Conservation (phyloP, 2,329 filamentous ascomycete genomes). For the Penicillium capsulatum region DNA sequence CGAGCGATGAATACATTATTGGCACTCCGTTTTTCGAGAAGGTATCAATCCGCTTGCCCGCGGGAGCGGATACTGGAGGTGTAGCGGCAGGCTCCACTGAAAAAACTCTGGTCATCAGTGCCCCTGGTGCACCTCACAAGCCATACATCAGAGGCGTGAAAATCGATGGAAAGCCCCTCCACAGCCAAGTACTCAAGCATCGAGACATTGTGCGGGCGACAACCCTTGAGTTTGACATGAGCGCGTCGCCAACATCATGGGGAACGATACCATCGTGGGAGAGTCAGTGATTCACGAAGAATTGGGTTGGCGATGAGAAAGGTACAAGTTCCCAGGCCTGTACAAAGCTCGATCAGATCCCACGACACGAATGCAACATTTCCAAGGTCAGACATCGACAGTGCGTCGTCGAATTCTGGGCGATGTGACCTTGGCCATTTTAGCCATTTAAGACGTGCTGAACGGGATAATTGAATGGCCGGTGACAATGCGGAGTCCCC, state of each 20-base stretch:
- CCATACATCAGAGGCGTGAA: conserved; percentile 42
- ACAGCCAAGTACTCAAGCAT: conserved; percentile 39
- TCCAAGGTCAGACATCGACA: too few species aligned
- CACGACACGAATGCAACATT: too few species aligned
- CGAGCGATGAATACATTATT: conserved; percentile 45
- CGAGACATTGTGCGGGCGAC: conserved; percentile 39
- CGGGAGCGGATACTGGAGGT: conserved; percentile 30
- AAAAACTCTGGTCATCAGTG: conserved; percentile 38
- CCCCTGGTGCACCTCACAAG: conserved; percentile 40
- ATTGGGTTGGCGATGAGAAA: too few species aligned
- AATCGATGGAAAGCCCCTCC: conserved; percentile 38
- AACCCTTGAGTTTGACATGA: conserved; percentile 47
- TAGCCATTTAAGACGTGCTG: not conserved
- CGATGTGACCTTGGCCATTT: not conserved
- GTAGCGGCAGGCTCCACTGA: conserved; percentile 12
- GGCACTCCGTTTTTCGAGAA: conserved; percentile 48
- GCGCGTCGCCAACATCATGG: conserved; percentile 35
- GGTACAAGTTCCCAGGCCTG: too few species aligned
- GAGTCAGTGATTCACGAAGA: too few species aligned
- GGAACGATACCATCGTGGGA: conserved; percentile 12
- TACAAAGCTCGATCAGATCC: too few species aligned
- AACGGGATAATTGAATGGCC: not conserved
- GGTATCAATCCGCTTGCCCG: conserved; percentile 38
- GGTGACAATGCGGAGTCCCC: not conserved
- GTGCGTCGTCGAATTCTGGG: too few species aligned